phyloP scores from a whole-genome alignment of 345 rosid species.

The Gossypium ekmanianum region DNA sequence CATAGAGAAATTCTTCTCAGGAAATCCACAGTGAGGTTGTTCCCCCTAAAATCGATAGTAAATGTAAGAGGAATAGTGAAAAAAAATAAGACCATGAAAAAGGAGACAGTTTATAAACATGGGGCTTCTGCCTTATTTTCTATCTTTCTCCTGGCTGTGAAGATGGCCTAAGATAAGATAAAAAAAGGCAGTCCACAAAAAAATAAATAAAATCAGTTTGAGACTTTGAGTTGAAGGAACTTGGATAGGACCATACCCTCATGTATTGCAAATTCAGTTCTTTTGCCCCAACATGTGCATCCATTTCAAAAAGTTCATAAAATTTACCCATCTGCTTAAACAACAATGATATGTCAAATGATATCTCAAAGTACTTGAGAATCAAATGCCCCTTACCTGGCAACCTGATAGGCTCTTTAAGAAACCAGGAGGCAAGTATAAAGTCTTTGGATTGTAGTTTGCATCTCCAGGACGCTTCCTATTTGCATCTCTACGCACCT shows the following conservation, averaged over 20 bases:
- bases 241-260: conserved; percentile 60
- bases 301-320: conserved; percentile 98
- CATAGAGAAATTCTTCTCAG: conserved; percentile 86
- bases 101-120: neutral
- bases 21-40: conserved; percentile 99
- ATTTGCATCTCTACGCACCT: conserved; percentile 64
- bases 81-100: neutral
- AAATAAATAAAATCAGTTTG: neutral
- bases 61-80: conserved; percentile 13
- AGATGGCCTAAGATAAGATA: neutral
- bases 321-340: conserved; percentile 90
- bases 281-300: conserved; percentile 90
- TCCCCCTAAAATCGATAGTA: conserved; percentile 58
- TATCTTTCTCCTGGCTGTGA: neutral
- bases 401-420: conserved; percentile 73
- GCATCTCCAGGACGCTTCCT: conserved; percentile 66
- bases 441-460: conserved; percentile 75
- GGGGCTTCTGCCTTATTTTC: neutral
- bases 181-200: neutral
- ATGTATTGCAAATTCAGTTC: conserved; percentile 93
- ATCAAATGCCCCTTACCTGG: conserved; percentile 49
- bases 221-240: neutral
- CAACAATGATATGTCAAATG: conserved; percentile 10
- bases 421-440: conserved; percentile 86
- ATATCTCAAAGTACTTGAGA: conserved; percentile 15